Conservation (phyloP, 1,139 yeast species). For the Lizanozyma gosingica region DNA sequence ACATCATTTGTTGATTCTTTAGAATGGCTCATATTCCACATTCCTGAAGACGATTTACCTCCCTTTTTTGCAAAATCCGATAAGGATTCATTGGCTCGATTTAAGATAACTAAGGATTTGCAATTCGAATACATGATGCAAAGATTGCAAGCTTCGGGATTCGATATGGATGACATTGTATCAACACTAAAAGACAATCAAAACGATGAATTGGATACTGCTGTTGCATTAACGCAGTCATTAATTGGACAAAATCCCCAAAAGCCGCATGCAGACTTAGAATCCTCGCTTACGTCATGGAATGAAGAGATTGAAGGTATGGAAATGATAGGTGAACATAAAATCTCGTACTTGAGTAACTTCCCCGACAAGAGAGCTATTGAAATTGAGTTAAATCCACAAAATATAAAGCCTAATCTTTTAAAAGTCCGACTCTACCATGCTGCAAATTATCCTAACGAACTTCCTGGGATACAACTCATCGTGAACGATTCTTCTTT, state of each 20-base stretch:
- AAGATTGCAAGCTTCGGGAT: conserved; percentile 58
- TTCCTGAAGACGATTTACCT: conserved; percentile 93
- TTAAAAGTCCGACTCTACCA: conserved; percentile 45
- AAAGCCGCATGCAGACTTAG: background rate
- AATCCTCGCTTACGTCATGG: conserved; percentile 43
- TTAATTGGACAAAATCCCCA: conserved; percentile 16
- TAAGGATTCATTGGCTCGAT: conserved; percentile 37
- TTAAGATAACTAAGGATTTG: conserved; percentile 35
- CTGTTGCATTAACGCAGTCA: conserved; percentile 40
- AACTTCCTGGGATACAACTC: conserved; percentile 55
- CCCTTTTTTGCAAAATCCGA: conserved; percentile 35
- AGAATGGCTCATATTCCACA: conserved; percentile 79
- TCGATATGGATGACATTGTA: conserved; percentile 55
- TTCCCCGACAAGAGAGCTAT: conserved; percentile 16
- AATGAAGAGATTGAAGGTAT: conserved; percentile 69
- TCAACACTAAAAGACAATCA: conserved; percentile 33
- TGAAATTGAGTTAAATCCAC: conserved; percentile 23
- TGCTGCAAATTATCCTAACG: conserved; percentile 46
- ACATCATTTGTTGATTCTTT: conserved; percentile 41
- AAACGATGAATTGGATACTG: conserved; percentile 43
- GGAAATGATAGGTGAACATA: conserved; percentile 41
- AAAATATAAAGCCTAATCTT: conserved; percentile 20
- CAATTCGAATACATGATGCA: conserved; percentile 37
- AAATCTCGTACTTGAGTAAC: conserved; percentile 4
- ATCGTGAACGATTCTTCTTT: conserved; percentile 36